Evolutionary conservation across 2,329 filamentous ascomycete species (phyloP).

Genomic region (Laburnicola sp.): DNA sequence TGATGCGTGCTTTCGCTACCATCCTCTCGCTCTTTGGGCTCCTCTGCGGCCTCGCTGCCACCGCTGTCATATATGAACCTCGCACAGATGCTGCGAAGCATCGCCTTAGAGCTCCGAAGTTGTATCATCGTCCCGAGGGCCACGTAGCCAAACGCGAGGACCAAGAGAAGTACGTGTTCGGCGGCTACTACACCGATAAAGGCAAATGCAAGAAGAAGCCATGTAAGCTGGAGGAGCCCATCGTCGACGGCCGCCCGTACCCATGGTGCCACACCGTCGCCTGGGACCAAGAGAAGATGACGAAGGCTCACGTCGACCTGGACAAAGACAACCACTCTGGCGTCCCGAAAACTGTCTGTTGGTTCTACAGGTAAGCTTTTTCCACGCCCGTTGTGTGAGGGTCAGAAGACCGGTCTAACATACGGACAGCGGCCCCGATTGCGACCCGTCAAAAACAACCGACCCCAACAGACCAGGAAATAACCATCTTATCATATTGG

Average conservation of each 20-base stretch:
- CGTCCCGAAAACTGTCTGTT: background rate
- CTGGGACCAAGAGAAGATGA: background rate
- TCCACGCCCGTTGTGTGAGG: background rate
- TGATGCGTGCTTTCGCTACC: too few relatives aligned
- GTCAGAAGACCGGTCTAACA: too few relatives aligned
- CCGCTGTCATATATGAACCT: too few relatives aligned
- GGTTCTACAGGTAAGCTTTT: constrained; percentile 3
- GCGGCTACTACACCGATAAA: background rate
- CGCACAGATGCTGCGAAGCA: too few relatives aligned
- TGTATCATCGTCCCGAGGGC: too few relatives aligned
- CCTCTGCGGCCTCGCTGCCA: too few relatives aligned
- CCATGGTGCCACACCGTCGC: constrained; percentile 1
- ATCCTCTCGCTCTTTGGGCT: too few relatives aligned
- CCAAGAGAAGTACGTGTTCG: background rate
- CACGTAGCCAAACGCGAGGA: background rate
- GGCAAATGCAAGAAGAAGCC: background rate
- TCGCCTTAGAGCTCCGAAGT: too few relatives aligned
- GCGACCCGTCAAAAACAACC: background rate
- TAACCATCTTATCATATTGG: too few relatives aligned
- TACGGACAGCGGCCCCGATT: background rate
- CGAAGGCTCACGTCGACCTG: background rate
- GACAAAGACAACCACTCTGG: background rate
- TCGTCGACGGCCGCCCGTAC: background rate
- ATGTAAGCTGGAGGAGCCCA: background rate
- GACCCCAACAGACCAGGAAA: too few relatives aligned